Conservation (phyloP, 2,329 filamentous ascomycete species). For the Septoria petroselini region DNA sequence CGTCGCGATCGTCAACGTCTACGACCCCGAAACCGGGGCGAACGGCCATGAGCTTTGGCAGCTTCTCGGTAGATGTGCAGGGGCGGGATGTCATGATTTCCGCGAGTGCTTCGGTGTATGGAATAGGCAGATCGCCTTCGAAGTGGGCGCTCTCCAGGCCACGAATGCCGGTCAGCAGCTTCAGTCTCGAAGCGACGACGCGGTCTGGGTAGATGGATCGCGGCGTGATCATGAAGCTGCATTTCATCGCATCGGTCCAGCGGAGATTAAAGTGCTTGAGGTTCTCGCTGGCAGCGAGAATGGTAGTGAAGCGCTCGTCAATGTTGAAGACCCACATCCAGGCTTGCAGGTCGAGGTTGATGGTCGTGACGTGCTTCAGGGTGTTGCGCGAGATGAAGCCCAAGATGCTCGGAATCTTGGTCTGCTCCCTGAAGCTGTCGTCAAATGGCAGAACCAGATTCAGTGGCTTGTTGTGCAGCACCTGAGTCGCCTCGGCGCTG, state of each 20-base stretch:
- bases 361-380: conserved; percentile 25
- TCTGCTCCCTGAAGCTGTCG: conserved; percentile 10
- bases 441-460: conserved; percentile 23
- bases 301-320: conserved; percentile 17
- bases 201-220: conserved; percentile 29
- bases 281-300: conserved; percentile 16
- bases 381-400: conserved; percentile 27
- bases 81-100: conserved; percentile 23
- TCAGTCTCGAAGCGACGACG: conserved; percentile 25
- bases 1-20: conserved; percentile 16
- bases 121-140: conserved; percentile 29
- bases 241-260: conserved; percentile 28
- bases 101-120: conserved; percentile 24
- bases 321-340: conserved; percentile 33
- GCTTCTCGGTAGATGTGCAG: background rate
- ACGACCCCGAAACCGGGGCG: conserved; percentile 12
- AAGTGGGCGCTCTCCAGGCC: conserved; percentile 27
- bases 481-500: conserved; percentile 31
- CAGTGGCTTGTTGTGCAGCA: conserved; percentile 35
- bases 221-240: conserved; percentile 13
- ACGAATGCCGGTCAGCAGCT: conserved; percentile 24
- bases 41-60: conserved; percentile 19
- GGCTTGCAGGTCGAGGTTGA: conserved; percentile 29
- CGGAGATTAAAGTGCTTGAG: conserved; percentile 25
- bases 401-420: conserved; percentile 22